Conservation (phyloP, 352 stramenopile genomes). For the Plasmopara viticola region DNA sequence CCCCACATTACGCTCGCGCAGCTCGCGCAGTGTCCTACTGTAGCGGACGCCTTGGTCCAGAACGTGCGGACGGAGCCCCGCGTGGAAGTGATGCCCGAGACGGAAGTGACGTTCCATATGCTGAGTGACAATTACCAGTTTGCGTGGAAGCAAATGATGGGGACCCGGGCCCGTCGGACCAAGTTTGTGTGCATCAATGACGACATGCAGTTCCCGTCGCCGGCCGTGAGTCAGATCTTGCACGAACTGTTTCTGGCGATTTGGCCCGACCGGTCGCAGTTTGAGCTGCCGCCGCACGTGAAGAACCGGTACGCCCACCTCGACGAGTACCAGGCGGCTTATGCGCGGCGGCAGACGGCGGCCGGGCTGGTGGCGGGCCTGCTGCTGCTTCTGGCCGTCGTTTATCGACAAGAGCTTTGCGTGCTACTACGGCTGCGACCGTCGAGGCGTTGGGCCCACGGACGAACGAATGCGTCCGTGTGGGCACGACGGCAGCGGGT, state of each 20-base stretch:
- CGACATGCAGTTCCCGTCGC: conserved; percentile 89
- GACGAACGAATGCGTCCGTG: not conserved
- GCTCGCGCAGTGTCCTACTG: conserved; percentile 40
- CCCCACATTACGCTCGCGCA: conserved; percentile 67
- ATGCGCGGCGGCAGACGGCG: conserved; percentile 38
- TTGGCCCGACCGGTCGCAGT: conserved; percentile 87
- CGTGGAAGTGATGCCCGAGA: conserved; percentile 65
- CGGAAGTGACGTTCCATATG: conserved; percentile 94
- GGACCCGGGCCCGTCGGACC: conserved; percentile 81
- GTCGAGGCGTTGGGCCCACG: no score
- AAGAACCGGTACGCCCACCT: conserved; percentile 84
- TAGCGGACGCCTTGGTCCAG: conserved; percentile 46
- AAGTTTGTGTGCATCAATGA: conserved; percentile 98
- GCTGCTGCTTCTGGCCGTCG: conserved; percentile 35
- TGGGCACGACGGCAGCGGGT: no score
- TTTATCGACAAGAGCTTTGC: conserved; percentile 60
- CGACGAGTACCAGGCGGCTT: conserved; percentile 61
- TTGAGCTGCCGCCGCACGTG: conserved; percentile 86
- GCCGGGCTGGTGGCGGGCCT: conserved; percentile 24
- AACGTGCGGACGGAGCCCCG: conserved; percentile 62
- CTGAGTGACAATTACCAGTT: conserved; percentile 88
- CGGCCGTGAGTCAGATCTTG: conserved; percentile 75
- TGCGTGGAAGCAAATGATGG: conserved; percentile 90
- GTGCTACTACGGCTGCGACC: no score
- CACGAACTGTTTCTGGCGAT: conserved; percentile 91